A percentile compares a stretch with the other conserved stretches of the same genome.
Conservation (phyloP, 805 yeast species). For the Cyberlindnera euphorbiae region DNA sequence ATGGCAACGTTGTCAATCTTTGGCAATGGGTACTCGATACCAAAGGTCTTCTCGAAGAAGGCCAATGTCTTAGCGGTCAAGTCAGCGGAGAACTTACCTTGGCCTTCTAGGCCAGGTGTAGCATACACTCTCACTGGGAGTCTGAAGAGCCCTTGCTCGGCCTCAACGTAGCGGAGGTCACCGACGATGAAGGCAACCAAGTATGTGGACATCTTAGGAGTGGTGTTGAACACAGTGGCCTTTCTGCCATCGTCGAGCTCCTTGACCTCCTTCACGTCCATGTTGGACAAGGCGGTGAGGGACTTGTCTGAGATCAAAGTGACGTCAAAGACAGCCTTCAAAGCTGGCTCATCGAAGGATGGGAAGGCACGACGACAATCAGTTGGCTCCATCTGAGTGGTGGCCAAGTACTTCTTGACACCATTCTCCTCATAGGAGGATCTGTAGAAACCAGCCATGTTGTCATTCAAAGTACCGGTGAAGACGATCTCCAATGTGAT, state of each 20-base stretch:
- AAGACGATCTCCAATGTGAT: slow-evolving; percentile 47
- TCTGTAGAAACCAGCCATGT: slow-evolving; percentile 81
- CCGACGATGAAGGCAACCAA: slow-evolving; percentile 81
- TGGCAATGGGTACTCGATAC: slow-evolving; percentile 74
- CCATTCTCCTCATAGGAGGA: slow-evolving; percentile 59
- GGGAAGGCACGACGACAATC: slow-evolving; percentile 88
- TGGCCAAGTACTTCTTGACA: slow-evolving; percentile 64
- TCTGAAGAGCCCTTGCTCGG: slow-evolving; percentile 23
- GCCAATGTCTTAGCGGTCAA: slow-evolving; percentile 71
- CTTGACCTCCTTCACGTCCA: slow-evolving; percentile 46
- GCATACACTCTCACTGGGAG: slow-evolving; percentile 74
- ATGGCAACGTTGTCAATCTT: slow-evolving; percentile 77
- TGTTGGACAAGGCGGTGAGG: slow-evolving; percentile 61
- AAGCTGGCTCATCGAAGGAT: slow-evolving; percentile 78
- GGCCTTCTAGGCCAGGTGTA: slow-evolving; percentile 69
- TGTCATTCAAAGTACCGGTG: slow-evolving; percentile 63
- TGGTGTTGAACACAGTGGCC: slow-evolving; percentile 60
- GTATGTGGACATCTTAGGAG: slow-evolving; percentile 83
- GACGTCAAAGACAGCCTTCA: slow-evolving; percentile 69
- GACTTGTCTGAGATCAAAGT: slow-evolving; percentile 51
- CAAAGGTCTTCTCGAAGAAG: slow-evolving; percentile 67
- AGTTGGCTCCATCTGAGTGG: slow-evolving; percentile 84
- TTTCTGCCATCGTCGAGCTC: slow-evolving; percentile 41
- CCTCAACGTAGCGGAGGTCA: slow-evolving; percentile 70
- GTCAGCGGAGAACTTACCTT: slow-evolving; percentile 70